Base-by-base conservation (phyloP, 257 asterid genomes). In the Solanum ossicruentum region DNA sequence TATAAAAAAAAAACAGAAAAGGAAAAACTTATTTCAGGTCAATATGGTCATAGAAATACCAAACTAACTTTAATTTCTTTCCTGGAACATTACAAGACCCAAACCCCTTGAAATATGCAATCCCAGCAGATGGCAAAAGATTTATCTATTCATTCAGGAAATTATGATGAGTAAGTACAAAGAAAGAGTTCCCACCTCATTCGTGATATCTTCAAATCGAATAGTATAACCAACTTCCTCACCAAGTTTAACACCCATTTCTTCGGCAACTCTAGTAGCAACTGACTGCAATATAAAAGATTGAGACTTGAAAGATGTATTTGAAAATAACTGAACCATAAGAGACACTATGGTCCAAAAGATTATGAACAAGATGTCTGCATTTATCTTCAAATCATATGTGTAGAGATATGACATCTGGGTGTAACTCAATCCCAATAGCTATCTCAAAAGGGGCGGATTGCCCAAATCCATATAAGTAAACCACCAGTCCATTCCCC, bases 201-300 rank as follows among this genome's bases (percentile, higher is more conserved):
- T 89, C 11, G 98, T 92, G 85, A 93, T 66, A 91, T 97, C 98
- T 94, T 97, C 98, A 90, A 97, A 97, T 73, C 99, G 95, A 85
- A 97, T 97, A 61, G 97, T 93, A 89, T 95, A 97, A 81, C 99
- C 99, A 88, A 95, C 98, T 90, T 93, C 98, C 65, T 94, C 97
- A 12, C 99, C 98, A 80, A 97, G 93, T 83, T 91, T 94, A 82
- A 92, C 97, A 70, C 95, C 97, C 97, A 97, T 93, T 93, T 97
- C 99, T 87, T 97, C 97, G 47, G 98, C 93, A 81, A 97, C 98
- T 89, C 98, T 92, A 41, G 97, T 86, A 63, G 99, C 92, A 84
- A 95, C 98, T 71, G 93, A 88, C 99, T 96, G 91, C 83, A 88
- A 23, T 78, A 60, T 67, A 77, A 84, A 82, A 39, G 84, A 88